Evolutionary conservation across 345 rosid species (phyloP).

Genomic region (Populus tremula): DNA sequence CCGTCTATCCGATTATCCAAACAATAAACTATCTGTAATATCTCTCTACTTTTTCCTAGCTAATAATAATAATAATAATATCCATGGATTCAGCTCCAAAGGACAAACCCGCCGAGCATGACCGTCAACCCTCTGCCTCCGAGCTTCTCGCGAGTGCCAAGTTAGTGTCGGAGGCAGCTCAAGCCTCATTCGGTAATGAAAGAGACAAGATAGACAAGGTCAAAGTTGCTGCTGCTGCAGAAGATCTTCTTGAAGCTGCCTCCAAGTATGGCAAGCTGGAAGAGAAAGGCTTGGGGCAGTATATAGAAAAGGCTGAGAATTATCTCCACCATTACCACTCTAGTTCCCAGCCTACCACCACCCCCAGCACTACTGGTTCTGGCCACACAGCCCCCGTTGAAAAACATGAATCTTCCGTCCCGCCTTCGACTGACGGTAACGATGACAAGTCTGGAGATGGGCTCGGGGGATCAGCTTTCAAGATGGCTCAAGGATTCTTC

Average conservation of each 20-base stretch:
- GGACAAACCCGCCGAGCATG: slow-evolving; percentile 20
- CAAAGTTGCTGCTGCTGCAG: slow-evolving; percentile 57
- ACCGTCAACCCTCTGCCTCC: slow-evolving; percentile 33
- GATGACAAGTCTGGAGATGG: slow-evolving; percentile 44
- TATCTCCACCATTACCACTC: slow-evolving; percentile 55
- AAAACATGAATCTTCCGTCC: background rate
- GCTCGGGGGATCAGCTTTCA: slow-evolving; percentile 46
- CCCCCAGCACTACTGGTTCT: slow-evolving; percentile 26
- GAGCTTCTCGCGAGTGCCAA: slow-evolving; percentile 71
- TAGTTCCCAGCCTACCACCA: slow-evolving; percentile 34
- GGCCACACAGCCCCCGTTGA: slow-evolving; percentile 8
- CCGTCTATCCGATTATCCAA: background rate
- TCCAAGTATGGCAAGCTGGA: slow-evolving; percentile 66
- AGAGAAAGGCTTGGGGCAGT: slow-evolving; percentile 53
- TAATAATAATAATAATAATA: background rate
- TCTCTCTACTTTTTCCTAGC: background rate
- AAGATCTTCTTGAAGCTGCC: slow-evolving; percentile 59
- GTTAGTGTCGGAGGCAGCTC: slow-evolving; percentile 59
- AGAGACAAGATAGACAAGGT: slow-evolving; percentile 50
- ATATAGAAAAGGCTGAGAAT: slow-evolving; percentile 64
- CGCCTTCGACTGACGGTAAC: slow-evolving; percentile 14
- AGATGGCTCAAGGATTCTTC: slow-evolving; percentile 41
- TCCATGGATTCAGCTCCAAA: slow-evolving; percentile 21
- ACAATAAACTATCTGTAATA: background rate
- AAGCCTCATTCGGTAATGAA: slow-evolving; percentile 38